Conservation (phyloP, 441 rosid genomes). For the Breynia disticha region DNA sequence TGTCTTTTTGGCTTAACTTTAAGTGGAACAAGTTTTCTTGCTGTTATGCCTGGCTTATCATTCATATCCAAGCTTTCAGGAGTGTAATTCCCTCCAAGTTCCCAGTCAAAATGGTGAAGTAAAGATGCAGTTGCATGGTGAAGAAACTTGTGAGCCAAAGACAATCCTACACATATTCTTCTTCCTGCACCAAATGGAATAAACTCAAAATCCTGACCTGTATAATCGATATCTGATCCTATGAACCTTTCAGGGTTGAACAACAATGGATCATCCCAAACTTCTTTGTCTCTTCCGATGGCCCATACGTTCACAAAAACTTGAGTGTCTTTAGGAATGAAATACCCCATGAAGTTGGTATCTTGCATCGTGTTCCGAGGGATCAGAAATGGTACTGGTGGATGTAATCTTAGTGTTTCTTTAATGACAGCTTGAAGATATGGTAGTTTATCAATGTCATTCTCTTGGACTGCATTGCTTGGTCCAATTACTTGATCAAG, state of each 20-base stretch:
- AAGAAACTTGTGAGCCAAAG: conserved; percentile 18
- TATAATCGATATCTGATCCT: conserved; percentile 18
- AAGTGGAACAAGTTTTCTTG: conserved; percentile 14
- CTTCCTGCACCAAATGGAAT: conserved; percentile 32
- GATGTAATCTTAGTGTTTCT: conserved; percentile 19
- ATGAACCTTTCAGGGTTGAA: conserved; percentile 30
- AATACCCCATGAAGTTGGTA: conserved; percentile 18
- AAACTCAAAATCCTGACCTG: conserved; percentile 21
- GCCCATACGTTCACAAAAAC: conserved; percentile 23
- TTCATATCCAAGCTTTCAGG: conserved; percentile 13
- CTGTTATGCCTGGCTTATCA: conserved; percentile 16
- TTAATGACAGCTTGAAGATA: conserved; percentile 18
- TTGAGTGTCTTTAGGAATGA: conserved; percentile 21
- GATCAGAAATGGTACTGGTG: conserved; percentile 11
- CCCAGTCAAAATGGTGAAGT: conserved; percentile 26
- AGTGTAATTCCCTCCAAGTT: conserved; percentile 5
- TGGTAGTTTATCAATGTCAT: conserved; percentile 15
- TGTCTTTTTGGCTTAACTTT: conserved; percentile 13
- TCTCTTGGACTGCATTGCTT: conserved; percentile 17
- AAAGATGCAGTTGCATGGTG: conserved; percentile 20
- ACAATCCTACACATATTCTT: conserved; percentile 24
- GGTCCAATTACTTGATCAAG: conserved; percentile 15
- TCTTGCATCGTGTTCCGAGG: conserved; percentile 14
- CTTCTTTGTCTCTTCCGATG: conserved; percentile 22
- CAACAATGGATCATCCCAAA: conserved; percentile 21